These are phyloP conservation scores for Angomonas ambiguus DNA, from an alignment of 208 protist genomes.

Conservation along the genomic window DNA sequence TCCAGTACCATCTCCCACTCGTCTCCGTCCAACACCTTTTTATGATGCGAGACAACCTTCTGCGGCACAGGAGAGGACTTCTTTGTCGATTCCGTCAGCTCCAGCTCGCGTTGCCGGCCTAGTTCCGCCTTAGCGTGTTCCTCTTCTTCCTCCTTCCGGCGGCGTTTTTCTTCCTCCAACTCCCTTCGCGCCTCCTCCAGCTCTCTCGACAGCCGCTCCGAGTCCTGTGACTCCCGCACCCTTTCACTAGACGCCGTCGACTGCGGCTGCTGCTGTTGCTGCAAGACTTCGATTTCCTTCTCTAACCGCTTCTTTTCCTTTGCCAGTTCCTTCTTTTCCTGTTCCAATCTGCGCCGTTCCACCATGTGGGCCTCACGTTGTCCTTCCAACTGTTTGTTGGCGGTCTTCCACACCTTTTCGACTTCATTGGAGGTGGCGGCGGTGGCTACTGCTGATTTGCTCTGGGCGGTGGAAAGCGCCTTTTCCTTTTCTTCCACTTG, in stretches of 20 bases:
- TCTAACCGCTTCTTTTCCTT: constrained; percentile 8
- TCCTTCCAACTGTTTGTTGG: constrained; percentile 2
- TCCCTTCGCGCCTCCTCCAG: background rate
- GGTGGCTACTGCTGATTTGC: constrained; percentile 3
- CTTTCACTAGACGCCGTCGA: background rate
- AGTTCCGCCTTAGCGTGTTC: background rate
- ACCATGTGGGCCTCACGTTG: constrained; percentile 2
- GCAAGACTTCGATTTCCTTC: background rate
- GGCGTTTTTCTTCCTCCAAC: background rate
- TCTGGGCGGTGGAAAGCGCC: constrained; percentile 1
- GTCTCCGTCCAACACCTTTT: constrained; percentile 12
- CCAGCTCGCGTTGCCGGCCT: constrained; percentile 3
- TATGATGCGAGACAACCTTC: constrained; percentile 10
- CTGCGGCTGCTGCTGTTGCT: constrained; percentile 15
- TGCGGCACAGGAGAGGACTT: too few relatives aligned
- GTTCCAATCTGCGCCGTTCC: background rate
- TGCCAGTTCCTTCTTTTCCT: constrained; percentile 5
- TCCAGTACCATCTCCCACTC: constrained; percentile 16
- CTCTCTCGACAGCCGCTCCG: too few relatives aligned
- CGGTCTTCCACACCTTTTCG: background rate
- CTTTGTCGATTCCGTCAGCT: background rate
- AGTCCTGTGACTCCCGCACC: too few relatives aligned
- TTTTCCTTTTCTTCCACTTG: constrained; percentile 1
- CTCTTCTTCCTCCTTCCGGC: constrained; percentile 8
- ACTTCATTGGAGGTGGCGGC: background rate